phyloP scores from a whole-genome alignment of 1,139 yeast genomes.

The Saccharomyces uvarum region DNA sequence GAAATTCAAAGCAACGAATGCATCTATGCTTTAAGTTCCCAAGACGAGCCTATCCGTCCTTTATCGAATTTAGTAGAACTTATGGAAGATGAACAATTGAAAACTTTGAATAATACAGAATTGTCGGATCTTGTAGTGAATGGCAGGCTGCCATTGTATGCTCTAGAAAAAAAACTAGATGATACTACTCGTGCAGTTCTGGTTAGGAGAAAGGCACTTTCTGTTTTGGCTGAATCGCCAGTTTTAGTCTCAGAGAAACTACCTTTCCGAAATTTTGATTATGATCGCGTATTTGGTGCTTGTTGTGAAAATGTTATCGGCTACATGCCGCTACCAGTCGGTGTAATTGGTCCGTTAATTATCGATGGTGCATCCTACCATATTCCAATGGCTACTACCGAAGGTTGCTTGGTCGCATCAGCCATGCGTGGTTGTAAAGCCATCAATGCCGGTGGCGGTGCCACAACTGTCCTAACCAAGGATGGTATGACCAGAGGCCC shows the following conservation, averaged over 20 bases:
- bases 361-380: constrained; percentile 82
- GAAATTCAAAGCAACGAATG: constrained; percentile 28
- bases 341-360: constrained; percentile 91
- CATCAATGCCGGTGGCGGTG: constrained; percentile 94
- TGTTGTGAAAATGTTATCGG: constrained; percentile 98
- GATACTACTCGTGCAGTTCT: constrained; percentile 87
- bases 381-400: constrained; percentile 98
- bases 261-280: constrained; percentile 79
- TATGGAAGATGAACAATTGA: constrained; percentile 66
- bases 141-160: constrained; percentile 84
- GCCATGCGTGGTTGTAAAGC: constrained; percentile 99
- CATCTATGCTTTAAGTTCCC: constrained; percentile 40
- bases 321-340: constrained; percentile 89
- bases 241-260: constrained; percentile 61
- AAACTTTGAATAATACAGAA: constrained; percentile 62
- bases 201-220: constrained; percentile 85
- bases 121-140: constrained; percentile 61
- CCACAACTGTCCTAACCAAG: constrained; percentile 77
- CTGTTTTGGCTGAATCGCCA: constrained; percentile 74
- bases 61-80: constrained; percentile 56
- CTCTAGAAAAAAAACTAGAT: constrained; percentile 81
- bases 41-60: constrained; percentile 28
- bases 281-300: constrained; percentile 93
- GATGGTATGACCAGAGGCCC: constrained; percentile 99
- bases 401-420: constrained; percentile 97